A percentile compares a stretch with the other conserved stretches of the same genome.
phyloP scores from a whole-genome alignment of 805 yeast species.

The Ogataea glucozyma region DNA sequence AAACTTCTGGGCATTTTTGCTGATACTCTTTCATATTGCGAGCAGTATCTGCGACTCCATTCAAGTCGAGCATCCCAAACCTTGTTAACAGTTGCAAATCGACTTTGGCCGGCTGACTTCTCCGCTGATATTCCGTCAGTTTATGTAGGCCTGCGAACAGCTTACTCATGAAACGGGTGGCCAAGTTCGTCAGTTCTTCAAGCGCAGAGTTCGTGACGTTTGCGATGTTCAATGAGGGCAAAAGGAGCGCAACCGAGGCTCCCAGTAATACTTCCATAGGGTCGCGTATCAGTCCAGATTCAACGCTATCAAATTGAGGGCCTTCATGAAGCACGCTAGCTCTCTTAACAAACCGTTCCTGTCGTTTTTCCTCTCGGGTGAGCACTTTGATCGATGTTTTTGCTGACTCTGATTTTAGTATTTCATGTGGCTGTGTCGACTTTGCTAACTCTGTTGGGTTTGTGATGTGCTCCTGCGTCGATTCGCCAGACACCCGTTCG shows the following conservation, averaged over 20 bases:
- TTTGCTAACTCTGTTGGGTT: too few species aligned
- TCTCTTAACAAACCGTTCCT: slow-evolving; percentile 5
- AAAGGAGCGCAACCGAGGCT: slow-evolving; percentile 39
- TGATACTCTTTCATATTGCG: slow-evolving; percentile 31
- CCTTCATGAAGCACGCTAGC: not conserved
- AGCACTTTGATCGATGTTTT: not conserved
- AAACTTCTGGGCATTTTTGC: slow-evolving; percentile 10
- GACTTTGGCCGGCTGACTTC: slow-evolving; percentile 51
- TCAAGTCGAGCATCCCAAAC: slow-evolving; percentile 42
- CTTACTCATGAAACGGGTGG: slow-evolving; percentile 38
- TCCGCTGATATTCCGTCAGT: slow-evolving; percentile 59
- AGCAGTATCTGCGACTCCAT: slow-evolving; percentile 37
- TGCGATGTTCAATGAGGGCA: slow-evolving; percentile 36
- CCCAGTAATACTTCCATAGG: slow-evolving; percentile 36
- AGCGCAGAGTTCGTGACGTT: slow-evolving; percentile 37
- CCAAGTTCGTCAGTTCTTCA: slow-evolving; percentile 38
- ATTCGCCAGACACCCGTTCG: not conserved
- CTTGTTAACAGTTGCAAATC: slow-evolving; percentile 51
- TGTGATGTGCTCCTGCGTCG: not conserved
- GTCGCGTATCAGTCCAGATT: slow-evolving; percentile 14
- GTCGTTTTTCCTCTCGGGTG: slow-evolving; percentile 10
- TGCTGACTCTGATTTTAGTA: too few species aligned
- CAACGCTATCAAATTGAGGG: not conserved
- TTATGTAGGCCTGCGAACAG: slow-evolving; percentile 46
- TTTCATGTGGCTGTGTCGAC: too few species aligned